A percentile compares a stretch with the other conserved stretches of the same genome.
Conservation (phyloP, 768 basidiomycete species). For the Harrya chromipes region DNA sequence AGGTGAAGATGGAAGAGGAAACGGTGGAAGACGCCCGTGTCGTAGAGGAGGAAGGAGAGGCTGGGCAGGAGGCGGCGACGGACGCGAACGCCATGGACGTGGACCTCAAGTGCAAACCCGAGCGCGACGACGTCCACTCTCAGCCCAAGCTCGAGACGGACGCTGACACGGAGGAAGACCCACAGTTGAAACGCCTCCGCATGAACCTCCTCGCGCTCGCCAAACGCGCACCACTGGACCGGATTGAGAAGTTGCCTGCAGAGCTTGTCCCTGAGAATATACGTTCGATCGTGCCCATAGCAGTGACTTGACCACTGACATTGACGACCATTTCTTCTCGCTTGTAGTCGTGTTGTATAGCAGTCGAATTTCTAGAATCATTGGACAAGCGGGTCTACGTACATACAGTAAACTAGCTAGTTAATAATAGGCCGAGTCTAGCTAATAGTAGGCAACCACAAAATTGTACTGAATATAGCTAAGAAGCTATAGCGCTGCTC, state of each 20-base stretch:
- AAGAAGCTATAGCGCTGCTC: constrained; percentile 11
- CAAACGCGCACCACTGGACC: constrained; percentile 73
- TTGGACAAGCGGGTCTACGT: constrained; percentile 3
- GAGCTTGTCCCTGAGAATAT: constrained; percentile 67
- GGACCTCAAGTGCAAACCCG: constrained; percentile 12
- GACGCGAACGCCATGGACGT: constrained; percentile 18
- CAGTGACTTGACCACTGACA: not conserved
- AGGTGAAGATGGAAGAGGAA: constrained; percentile 15
- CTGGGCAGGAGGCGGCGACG: not conserved
- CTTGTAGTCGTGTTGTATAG: constrained; percentile 1
- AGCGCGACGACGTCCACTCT: not conserved
- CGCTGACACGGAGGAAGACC: constrained; percentile 40
- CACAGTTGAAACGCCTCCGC: constrained; percentile 53
- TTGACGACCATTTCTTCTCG: not conserved
- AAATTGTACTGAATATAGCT: too few species aligned
- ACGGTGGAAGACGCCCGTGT: constrained; percentile 1
- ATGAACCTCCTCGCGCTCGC: constrained; percentile 75
- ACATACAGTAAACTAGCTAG: constrained; percentile 14
- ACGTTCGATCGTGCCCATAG: constrained; percentile 58
- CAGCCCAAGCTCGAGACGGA: constrained; percentile 1
- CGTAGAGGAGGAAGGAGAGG: constrained; percentile 2
- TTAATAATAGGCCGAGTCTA: constrained; percentile 7
- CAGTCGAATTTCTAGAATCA: constrained; percentile 2
- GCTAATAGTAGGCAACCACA: too few species aligned
- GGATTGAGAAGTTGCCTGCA: constrained; percentile 58